Percentiles rank a stretch among this genome's conserved stretches.
These are phyloP conservation scores for Gloeostereum incarnatum DNA, from an alignment of 768 basidiomycete genomes.

Conservation along the genomic window DNA sequence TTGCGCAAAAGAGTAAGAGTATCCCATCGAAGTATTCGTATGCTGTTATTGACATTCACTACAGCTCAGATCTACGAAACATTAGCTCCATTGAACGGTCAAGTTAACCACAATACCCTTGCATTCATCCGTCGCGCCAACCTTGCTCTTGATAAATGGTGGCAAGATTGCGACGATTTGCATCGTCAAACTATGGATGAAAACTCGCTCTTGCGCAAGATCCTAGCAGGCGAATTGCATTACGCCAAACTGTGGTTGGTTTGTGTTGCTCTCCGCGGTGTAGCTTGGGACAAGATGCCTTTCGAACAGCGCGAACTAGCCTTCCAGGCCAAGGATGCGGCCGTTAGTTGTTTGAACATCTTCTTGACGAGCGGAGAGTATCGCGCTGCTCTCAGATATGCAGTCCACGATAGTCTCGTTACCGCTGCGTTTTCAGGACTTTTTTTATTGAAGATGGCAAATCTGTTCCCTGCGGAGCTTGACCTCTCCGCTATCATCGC, in stretches of 20 bases:
- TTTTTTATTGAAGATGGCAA: constrained; percentile 91
- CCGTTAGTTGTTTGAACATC: constrained; percentile 74
- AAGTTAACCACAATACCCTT: constrained; percentile 77
- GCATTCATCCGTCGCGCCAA: constrained; percentile 85
- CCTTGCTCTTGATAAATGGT: constrained; percentile 85
- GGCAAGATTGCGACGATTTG: constrained; percentile 78
- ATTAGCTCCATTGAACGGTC: constrained; percentile 75
- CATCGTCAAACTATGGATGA: constrained; percentile 78
- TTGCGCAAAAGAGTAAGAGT: constrained; percentile 78
- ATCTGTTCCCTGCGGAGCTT: constrained; percentile 80
- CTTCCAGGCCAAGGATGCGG: constrained; percentile 92
- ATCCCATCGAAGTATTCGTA: not conserved
- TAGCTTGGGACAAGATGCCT: constrained; percentile 94
- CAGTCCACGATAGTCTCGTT: constrained; percentile 88
- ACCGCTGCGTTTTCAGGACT: constrained; percentile 88
- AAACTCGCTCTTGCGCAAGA: constrained; percentile 76
- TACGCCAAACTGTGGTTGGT: constrained; percentile 95
- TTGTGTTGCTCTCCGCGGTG: constrained; percentile 85
- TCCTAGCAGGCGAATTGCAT: constrained; percentile 81
- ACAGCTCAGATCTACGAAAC: constrained; percentile 92
- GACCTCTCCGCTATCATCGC: constrained; percentile 66
- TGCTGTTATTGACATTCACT: not conserved
- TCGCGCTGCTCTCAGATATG: constrained; percentile 85
- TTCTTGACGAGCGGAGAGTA: constrained; percentile 72
- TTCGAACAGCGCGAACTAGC: constrained; percentile 92